A percentile compares a stretch with the other conserved stretches of the same genome.
Evolutionary conservation across 306 rosid species (phyloP).

Genomic region (Potentilla sterilis): DNA sequence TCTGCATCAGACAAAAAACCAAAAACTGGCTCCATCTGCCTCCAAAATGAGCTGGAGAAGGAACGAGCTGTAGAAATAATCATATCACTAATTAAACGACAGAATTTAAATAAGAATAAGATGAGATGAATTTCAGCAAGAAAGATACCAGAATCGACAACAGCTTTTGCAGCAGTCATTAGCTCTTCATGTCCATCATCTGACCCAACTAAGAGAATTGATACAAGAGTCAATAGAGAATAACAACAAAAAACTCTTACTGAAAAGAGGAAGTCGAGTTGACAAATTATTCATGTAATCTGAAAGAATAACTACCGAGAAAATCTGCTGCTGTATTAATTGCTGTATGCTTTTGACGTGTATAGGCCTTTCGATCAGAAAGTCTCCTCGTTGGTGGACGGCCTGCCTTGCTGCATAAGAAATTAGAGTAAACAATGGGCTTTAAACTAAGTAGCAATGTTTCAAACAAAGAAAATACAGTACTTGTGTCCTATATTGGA

Average conservation of each 20-base stretch:
- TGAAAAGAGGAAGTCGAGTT: constrained; percentile 5
- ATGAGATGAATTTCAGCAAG: constrained; percentile 27
- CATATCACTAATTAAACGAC: constrained; percentile 31
- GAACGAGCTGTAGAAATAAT: constrained; percentile 53
- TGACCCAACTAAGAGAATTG: constrained; percentile 67
- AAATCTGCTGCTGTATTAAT: constrained; percentile 68
- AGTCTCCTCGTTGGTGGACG: constrained; percentile 98
- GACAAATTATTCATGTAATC: constrained; percentile 5
- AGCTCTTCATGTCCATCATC: constrained; percentile 90
- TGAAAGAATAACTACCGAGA: constrained; percentile 53
- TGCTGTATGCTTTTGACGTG: constrained; percentile 83
- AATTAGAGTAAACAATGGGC: constrained; percentile 38
- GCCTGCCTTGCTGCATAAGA: constrained; percentile 84
- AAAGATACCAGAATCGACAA: constrained; percentile 60
- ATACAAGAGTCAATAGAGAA: constrained; percentile 38
- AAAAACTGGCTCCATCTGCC: constrained; percentile 81
- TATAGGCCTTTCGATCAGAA: constrained; percentile 87
- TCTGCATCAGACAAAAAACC: constrained; percentile 67
- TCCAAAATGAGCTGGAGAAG: constrained; percentile 76
- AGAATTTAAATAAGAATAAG: constrained; percentile 20
- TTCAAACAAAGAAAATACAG: not conserved
- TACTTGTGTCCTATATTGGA: constrained; percentile 14
- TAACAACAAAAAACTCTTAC: constrained; percentile 12
- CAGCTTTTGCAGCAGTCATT: constrained; percentile 85
- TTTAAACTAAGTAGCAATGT: constrained; percentile 22